These are phyloP conservation scores for Sambucus nigra DNA, from an alignment of 129 eudicot genomes.

Conservation along the genomic window DNA sequence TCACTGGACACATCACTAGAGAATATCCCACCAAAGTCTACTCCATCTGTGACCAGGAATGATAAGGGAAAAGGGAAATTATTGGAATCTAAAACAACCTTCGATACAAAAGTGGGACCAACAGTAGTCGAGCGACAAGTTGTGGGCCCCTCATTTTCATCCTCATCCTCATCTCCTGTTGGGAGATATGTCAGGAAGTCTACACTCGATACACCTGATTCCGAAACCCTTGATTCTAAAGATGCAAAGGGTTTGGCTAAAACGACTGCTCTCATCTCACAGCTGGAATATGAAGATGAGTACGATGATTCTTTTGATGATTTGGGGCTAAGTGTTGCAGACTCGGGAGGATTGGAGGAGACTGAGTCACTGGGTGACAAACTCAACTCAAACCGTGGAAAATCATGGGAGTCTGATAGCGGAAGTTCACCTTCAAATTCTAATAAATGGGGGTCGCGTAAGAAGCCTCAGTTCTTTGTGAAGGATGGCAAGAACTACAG, in stretches of 20 bases:
- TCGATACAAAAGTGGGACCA: conserved; percentile 17
- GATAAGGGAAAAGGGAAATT: conserved; percentile 93
- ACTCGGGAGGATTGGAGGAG: conserved; percentile 70
- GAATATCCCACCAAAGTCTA: conserved; percentile 26
- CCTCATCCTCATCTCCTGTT: conserved; percentile 42
- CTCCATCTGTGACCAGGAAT: conserved; percentile 20
- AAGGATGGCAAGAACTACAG: conserved; percentile 96
- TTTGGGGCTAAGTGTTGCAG: conserved; percentile 59
- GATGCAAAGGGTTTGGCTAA: conserved; percentile 33
- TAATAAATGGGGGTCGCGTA: conserved; percentile 67
- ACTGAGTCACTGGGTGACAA: conserved; percentile 21
- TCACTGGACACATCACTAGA: conserved; percentile 62
- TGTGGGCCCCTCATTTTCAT: conserved; percentile 36
- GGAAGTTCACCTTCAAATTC: conserved; percentile 29
- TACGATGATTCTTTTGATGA: conserved; percentile 97
- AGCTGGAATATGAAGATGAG: conserved; percentile 87
- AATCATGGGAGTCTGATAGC: conserved; percentile 17
- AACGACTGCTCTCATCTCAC: conserved; percentile 47
- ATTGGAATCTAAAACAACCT: conserved; percentile 24
- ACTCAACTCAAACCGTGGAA: conserved; percentile 16
- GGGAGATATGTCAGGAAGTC: conserved; percentile 76
- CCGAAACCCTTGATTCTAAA: conserved; percentile 35
- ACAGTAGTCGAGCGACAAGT: conserved; percentile 3
- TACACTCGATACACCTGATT: conserved; percentile 22
- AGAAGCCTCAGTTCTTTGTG: conserved; percentile 77